Base-by-base conservation (phyloP, 805 yeast species). In the Metschnikowia proteae region DNA sequence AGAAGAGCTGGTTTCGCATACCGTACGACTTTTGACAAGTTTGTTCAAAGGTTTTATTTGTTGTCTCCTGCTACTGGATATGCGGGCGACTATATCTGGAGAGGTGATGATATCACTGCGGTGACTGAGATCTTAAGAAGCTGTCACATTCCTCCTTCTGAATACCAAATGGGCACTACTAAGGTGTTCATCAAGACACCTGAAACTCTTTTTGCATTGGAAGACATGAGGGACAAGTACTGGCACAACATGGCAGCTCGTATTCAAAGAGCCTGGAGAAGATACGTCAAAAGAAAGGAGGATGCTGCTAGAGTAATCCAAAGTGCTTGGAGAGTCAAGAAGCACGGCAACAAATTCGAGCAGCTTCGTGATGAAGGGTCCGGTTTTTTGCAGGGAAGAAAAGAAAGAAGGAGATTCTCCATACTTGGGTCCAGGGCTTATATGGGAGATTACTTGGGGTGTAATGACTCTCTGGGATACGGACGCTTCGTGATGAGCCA, bases 1-100 rank as follows among this genome's bases (percentile, higher is more conserved):
- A 83, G 99, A 76, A 86, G 99, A 74, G 98, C 99, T 0, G 99
- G 99, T 42, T 94, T 94, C 68, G 99, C 99, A 1, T 94, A 91
- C 62, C 84, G 99, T 70, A 96, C 95, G 56, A 88, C 97, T 0
- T 94, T 90, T 67, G 97, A 94, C 51, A 91, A 91, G 66, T 94
- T 94, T 63, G 97, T 89, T 13, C 97, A 94, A 68, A 78, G 98
- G 62, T 94, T 94, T 65, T 92, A 89, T 65, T 70, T 94, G 45
- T 73, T 94, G 41, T 89, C 97, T 1, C 82, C 90, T 4, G 80
- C 83, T 57, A 91, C 97, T 31, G 94, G 97, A 5, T 94, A 94
- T 68, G 99, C 99, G 3, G 84, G 84, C 61, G 84, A 80, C 51
- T 80, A 79, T 56, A 80, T 77, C 42, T 80, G 82, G 82, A 63